A percentile compares a stretch with the other conserved stretches of the same genome.
Conservation (phyloP, 106 monocot species). For the Dendrobium catenatum region DNA sequence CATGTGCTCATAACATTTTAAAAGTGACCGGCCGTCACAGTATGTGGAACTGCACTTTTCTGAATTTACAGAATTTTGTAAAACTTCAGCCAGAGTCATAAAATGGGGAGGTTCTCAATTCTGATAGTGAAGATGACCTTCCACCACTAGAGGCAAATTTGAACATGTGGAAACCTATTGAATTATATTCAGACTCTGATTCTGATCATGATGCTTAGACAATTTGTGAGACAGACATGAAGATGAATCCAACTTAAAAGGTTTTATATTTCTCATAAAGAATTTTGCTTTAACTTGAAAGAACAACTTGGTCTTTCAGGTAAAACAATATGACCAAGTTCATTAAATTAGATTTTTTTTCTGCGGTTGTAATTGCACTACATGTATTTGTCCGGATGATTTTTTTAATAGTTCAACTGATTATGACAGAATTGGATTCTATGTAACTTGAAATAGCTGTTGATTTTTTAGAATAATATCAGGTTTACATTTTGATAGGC, state of each 20-base stretch:
- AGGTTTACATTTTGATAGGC: neutral
- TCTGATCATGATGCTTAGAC: slow-evolving; percentile 5
- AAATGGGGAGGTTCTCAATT: slow-evolving; percentile 2
- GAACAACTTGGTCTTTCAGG: no score
- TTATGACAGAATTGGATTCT: neutral
- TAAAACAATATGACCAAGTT: no score
- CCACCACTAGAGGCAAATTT: slow-evolving; percentile 79
- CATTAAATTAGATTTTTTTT: no score
- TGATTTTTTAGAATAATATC: neutral
- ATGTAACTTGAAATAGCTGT: neutral
- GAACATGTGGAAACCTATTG: slow-evolving; percentile 58
- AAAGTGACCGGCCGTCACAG: no score
- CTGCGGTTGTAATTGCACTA: no score
- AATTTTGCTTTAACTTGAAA: no score
- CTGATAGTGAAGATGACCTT: slow-evolving; percentile 51
- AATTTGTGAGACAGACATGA: neutral
- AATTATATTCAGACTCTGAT: slow-evolving; percentile 47
- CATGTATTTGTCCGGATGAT: no score
- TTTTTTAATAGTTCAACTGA: neutral
- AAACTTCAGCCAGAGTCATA: no score
- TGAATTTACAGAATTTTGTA: no score
- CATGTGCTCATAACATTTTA: no score
- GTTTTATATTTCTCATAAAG: neutral
- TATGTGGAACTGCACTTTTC: no score
- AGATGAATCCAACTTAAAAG: neutral